Evolutionary conservation across 108 stramenopile species (phyloP), one percentile per base, ranked within the genome.

Genomic region (Stephanodiscus minutulus): DNA sequence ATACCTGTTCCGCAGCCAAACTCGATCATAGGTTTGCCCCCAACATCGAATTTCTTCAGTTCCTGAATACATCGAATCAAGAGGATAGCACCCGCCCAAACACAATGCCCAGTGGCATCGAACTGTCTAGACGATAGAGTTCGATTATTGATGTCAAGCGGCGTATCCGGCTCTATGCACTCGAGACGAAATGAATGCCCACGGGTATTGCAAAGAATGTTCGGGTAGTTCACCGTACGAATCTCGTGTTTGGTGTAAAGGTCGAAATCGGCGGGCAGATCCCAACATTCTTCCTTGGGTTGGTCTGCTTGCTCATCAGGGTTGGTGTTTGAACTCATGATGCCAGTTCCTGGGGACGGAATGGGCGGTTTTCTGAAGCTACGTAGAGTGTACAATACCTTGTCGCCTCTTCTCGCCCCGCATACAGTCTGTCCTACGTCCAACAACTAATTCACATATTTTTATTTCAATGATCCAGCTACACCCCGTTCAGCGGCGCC

Each of bases 81-180:
- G 11, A 66, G 48, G 29, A 53, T 31, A 29, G 65, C 65, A 15
- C 65, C 65, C 13, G 48, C 48, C 65, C 65, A 66, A 13, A 66
- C 65, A 17, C 65, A 66, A 33, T 66, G 65, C 35, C 65, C 65
- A 20, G 65, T 66, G 5, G 65, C 65, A 66, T 66, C 65, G 48
- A 4, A 66, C 20, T 50, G 24, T 50, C 43, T 25, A 11, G 65
- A 48, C 13, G 65, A 66, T 27, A 5, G 25, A 18, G 6, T 31
- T 12, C 21, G 28, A 31, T 53, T 66, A 33, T 29, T 48, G 13
- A 66, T 66, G 46, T 66, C 65, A 1, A 66, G 27, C 24, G 65
- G 65, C 27, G 65, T 31, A 28, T 66, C 50, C 28, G 65, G 65
- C 28, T 66, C 50, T 7, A 66, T 66, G 65, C 44, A 66, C 50